A percentile compares a stretch with the other conserved stretches of the same genome.
Conservation (phyloP, 192 early-diverging fungal species). For the Ramicandelaber brevisporus region DNA sequence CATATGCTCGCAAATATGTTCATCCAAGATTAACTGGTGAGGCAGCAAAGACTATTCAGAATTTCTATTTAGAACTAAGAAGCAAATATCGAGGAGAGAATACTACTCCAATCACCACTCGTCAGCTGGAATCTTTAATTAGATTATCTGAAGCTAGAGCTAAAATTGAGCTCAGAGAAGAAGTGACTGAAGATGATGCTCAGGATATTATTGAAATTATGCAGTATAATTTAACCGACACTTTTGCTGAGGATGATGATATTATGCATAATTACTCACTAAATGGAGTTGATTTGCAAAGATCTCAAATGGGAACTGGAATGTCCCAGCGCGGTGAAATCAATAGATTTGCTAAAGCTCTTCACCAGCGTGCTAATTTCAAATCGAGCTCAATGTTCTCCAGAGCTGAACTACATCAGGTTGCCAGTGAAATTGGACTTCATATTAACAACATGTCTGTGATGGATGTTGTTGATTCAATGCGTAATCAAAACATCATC, state of each 20-base stretch:
- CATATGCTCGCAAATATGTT: slow-evolving; percentile 58
- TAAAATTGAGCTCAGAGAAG: slow-evolving; percentile 41
- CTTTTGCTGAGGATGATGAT: slow-evolving; percentile 25
- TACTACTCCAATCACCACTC: slow-evolving; percentile 51
- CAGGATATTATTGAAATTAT: slow-evolving; percentile 56
- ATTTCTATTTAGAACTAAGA: slow-evolving; percentile 48
- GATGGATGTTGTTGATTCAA: too few relatives aligned
- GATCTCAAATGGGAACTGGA: slow-evolving; percentile 30
- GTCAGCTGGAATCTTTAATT: slow-evolving; percentile 61
- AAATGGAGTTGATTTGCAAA: slow-evolving; percentile 31
- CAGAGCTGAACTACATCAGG: too few relatives aligned
- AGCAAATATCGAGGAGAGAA: slow-evolving; percentile 29
- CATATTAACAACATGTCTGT: too few relatives aligned
- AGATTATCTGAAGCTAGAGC: slow-evolving; percentile 53
- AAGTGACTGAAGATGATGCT: slow-evolving; percentile 42
- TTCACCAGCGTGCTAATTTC: too few relatives aligned
- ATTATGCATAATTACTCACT: too few relatives aligned
- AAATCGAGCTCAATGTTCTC: too few relatives aligned
- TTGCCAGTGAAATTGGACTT: too few relatives aligned
- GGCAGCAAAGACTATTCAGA: slow-evolving; percentile 28
- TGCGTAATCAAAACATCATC: too few relatives aligned
- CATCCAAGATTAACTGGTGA: slow-evolving; percentile 34
- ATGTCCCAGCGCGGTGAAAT: slow-evolving; percentile 22
- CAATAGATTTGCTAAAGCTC: slow-evolving; percentile 29
- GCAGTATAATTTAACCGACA: slow-evolving; percentile 34